Evolutionary conservation across 23 red algal species (phyloP).

Genomic region (Gracilaria gracilis): DNA sequence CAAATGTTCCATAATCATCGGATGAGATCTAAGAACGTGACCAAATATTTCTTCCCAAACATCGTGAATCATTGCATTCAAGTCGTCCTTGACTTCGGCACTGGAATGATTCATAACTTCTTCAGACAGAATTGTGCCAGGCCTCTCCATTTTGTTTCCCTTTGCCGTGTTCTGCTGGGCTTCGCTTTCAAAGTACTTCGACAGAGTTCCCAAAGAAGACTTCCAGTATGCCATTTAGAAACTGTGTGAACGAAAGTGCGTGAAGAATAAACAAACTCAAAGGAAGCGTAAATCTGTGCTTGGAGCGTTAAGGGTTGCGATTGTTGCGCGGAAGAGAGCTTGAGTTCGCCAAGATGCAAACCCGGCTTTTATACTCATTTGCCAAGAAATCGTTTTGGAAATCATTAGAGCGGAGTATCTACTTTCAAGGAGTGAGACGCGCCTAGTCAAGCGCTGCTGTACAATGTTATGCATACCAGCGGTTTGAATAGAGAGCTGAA

Average conservation of each 20-base stretch:
- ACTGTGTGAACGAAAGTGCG: background rate
- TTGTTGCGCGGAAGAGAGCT: background rate
- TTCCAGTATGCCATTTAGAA: conserved; percentile 9
- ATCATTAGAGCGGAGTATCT: background rate
- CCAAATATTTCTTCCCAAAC: background rate
- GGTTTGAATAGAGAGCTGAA: background rate
- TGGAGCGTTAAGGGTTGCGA: background rate
- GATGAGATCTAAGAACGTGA: background rate
- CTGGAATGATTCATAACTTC: background rate
- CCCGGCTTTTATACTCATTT: background rate
- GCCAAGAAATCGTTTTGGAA: background rate
- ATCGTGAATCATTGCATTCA: conserved; percentile 11
- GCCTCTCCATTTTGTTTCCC: background rate
- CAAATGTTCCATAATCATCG: background rate
- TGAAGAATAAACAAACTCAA: background rate
- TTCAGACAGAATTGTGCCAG: background rate
- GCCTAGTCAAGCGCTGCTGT: background rate
- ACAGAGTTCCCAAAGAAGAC: background rate
- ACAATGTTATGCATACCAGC: background rate
- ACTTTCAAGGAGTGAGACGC: background rate
- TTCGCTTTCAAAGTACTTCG: background rate
- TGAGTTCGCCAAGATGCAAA: background rate
- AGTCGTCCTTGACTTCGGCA: background rate
- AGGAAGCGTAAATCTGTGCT: background rate
- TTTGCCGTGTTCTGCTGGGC: background rate